Base-by-base conservation (phyloP, 1,139 yeast species). In the Magnusiomyces tetraspermus region DNA sequence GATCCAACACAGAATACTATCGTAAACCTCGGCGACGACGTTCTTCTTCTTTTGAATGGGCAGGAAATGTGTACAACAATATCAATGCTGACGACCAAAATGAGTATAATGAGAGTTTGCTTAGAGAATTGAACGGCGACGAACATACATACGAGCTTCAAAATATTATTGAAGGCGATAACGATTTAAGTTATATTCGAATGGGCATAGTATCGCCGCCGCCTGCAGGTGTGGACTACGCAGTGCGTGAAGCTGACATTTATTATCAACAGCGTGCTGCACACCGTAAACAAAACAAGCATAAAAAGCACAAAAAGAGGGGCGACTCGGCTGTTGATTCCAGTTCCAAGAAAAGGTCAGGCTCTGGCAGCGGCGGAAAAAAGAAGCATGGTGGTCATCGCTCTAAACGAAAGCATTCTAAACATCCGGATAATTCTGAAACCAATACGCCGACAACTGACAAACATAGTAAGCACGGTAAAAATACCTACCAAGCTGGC, bases 191-290 rank as follows among this genome's bases (percentile, higher is more conserved):
- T 21, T 11, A 46, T 15, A 48, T 48, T 19, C 31, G 55, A 22
- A 23, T 33, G 33, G 51, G 47, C 21, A 26, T 43, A 2, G 49
- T 50, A n/a, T 50, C 57, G 21, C 53, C 53, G 5, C 53, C 50
- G 6, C 54, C 55, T 1, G 50, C 54, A n/a, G 57, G 56, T 26
- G 67, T 63, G 10, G 63, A 68, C 50, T 68, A 68, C 53, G 71
- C 71, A 1, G 65, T 66, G 6, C 62, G 71, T 8, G 71, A 68
- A 52, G 66, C 71, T 1, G 71, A 68, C 50, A 59, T 67, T 46
- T 68, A 68, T 53, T 63, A 58, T 51, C 59, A 63, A 24, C 61
- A 63, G 46, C 51, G 41, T 22, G 47, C 49, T 24, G 48, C 41
- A 36, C 49, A 50, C 42, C 49, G 51, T n/a, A 42, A 47, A 45